phyloP scores from a whole-genome alignment of 139 green algal species.

The Chlamydomonas sp. region DNA sequence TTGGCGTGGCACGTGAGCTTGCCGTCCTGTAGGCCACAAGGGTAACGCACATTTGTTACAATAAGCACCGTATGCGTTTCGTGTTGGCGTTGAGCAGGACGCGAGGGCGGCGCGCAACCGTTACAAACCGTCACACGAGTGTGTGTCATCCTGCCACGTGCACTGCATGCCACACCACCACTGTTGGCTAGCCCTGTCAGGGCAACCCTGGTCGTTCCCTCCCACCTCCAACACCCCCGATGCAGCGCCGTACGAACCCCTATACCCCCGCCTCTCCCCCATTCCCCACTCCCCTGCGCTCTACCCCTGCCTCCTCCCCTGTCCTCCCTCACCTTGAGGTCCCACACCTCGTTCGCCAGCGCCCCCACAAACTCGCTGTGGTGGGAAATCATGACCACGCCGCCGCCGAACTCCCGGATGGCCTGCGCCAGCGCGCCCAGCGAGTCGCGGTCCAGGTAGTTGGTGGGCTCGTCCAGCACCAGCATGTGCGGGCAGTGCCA shows the following conservation, averaged over 20 bases:
- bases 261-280: not conserved
- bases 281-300: not conserved
- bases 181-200: no score
- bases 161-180: no score
- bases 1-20: conserved; percentile 34
- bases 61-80: no score
- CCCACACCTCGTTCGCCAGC: conserved; percentile 50
- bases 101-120: no score
- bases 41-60: no score
- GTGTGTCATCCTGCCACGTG: no score
- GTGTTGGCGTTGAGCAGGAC: no score
- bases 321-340: conserved; percentile 24
- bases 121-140: no score
- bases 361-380: conserved; percentile 60
- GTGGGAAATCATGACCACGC: conserved; percentile 59
- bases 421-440: conserved; percentile 84
- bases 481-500: conserved; percentile 90
- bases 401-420: conserved; percentile 73
- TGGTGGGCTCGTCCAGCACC: conserved; percentile 92
- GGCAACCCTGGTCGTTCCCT: no score
- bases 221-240: not conserved
- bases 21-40: conserved; percentile 9
- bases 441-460: conserved; percentile 88
- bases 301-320: no score
- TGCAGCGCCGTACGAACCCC: not conserved